These are phyloP conservation scores for Trametes meyenii DNA, from an alignment of 768 basidiomycete species.

Conservation along the genomic window DNA sequence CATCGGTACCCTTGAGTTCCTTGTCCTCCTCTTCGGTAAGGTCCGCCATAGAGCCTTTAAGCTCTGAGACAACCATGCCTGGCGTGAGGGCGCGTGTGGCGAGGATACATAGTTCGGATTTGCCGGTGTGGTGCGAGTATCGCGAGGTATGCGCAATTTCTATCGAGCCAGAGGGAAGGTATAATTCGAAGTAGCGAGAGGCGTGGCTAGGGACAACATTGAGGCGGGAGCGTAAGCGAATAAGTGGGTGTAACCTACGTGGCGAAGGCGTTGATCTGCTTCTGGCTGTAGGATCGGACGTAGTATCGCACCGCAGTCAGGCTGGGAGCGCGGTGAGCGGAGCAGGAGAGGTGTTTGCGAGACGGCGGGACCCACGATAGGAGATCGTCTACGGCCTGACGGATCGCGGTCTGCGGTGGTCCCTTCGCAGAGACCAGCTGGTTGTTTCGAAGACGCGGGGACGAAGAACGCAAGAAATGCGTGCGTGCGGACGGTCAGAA, in stretches of 20 bases:
- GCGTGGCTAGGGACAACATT: slow-evolving; percentile 62
- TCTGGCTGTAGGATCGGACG: slow-evolving; percentile 72
- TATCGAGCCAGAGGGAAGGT: slow-evolving; percentile 79
- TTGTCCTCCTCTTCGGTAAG: slow-evolving; percentile 83
- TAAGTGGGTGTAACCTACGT: slow-evolving; percentile 61
- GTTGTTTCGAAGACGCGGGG: neutral
- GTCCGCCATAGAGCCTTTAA: slow-evolving; percentile 91
- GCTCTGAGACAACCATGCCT: slow-evolving; percentile 77
- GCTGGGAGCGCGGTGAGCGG: slow-evolving; percentile 43
- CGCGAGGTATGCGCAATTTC: slow-evolving; percentile 90
- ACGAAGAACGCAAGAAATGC: slow-evolving; percentile 31
- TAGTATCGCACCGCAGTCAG: slow-evolving; percentile 78
- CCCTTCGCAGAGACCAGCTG: slow-evolving; percentile 65
- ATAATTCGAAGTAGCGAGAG: slow-evolving; percentile 87
- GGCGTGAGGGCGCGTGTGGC: slow-evolving; percentile 72
- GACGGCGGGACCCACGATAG: slow-evolving; percentile 58
- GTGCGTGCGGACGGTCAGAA: slow-evolving; percentile 28
- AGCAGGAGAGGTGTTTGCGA: slow-evolving; percentile 27
- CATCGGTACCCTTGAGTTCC: slow-evolving; percentile 82
- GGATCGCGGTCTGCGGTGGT: slow-evolving; percentile 55
- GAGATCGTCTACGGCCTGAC: slow-evolving; percentile 77
- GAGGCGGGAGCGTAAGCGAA: slow-evolving; percentile 29
- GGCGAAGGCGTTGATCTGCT: slow-evolving; percentile 89
- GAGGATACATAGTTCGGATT: slow-evolving; percentile 86
- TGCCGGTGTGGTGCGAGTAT: slow-evolving; percentile 85